phyloP scores from a whole-genome alignment of 495 filamentous ascomycete genomes.

The Halenospora varia region DNA sequence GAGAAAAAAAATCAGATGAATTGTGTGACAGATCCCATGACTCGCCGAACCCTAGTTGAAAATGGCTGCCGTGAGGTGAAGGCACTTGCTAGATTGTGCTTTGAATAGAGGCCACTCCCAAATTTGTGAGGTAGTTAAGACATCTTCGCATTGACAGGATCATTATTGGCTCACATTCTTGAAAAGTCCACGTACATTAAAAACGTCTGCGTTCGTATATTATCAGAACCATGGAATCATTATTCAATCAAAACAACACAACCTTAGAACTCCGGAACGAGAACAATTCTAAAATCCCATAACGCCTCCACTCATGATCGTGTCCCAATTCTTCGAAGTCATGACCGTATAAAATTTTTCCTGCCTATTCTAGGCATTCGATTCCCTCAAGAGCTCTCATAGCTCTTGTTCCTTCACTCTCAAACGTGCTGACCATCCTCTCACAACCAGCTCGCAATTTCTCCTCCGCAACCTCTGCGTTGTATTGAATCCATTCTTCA shows the following conservation, averaged over 20 bases:
- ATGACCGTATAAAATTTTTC: not conserved
- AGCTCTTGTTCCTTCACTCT: conserved; percentile 74
- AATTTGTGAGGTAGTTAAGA: too few species aligned
- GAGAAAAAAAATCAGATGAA: too few species aligned
- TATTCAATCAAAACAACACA: not conserved
- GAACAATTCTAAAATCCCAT: too few species aligned
- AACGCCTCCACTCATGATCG: too few species aligned
- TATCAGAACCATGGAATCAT: not conserved
- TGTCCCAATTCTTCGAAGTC: too few species aligned
- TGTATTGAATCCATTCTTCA: conserved; percentile 84
- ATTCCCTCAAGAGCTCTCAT: conserved; percentile 75
- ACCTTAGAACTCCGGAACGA: not conserved
- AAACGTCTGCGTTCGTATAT: not conserved
- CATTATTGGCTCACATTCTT: too few species aligned
- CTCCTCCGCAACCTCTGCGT: conserved; percentile 74
- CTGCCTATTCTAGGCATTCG: conserved; percentile 20
- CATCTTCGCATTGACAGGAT: too few species aligned
- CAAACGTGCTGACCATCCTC: conserved; percentile 71
- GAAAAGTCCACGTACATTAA: too few species aligned
- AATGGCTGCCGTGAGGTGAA: too few species aligned
- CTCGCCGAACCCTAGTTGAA: too few species aligned
- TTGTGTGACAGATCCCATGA: too few species aligned
- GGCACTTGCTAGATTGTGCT: not conserved
- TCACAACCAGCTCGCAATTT: conserved; percentile 78
- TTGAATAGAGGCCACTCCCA: too few species aligned